Evolutionary conservation across 495 filamentous ascomycete species (phyloP), one percentile per base, ranked within the genome.

Genomic region (Staphylotrichum longicolle): DNA sequence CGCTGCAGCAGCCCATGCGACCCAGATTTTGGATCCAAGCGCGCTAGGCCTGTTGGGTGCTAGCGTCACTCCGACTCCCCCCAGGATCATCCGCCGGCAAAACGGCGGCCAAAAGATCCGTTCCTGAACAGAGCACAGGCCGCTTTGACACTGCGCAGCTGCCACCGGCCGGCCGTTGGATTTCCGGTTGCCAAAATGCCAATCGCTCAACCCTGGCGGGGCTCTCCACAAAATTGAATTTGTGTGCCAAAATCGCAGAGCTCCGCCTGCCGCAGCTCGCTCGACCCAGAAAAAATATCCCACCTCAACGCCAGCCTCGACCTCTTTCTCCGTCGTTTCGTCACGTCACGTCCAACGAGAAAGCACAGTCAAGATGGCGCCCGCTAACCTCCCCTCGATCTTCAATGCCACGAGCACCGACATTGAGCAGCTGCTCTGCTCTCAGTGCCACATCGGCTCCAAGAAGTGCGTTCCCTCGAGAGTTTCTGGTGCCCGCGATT

Each of bases 371-470:
- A 91, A 85, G 77, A 97, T 97, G 93, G 91, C 93, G 74, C 91
- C 93, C 74, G 81, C 88, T 62, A 93, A 96, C 79, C 88, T 95
- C 64, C 92, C 92, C 72, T 83, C 91, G 52, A 85, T 87, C 66
- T 96, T 97, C 90, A 78, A 81, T 76, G 79, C 81, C 67, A 85
- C 82, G 58, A 79, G 78, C 65, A 73, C 78, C 80, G 94, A 98
- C 84, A 96, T 98, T 83, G 94, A 98, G 89, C 95, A 93, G 91
- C 90, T 98, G 67, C 88, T 98, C 56, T 88, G n/a, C 91, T 72
- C 94, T 74, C 92, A 97, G 80, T 88, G 85, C 79, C 94, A 98
- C 82, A 86, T 98, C 66, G 94, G 94, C 75, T 92, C 89, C 81
- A 98, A 98, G 88, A 98, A 98, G 71, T 74, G 57, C 39, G 71